Percentiles rank a stretch among this genome's conserved stretches.
phyloP scores from a whole-genome alignment of 306 rosid species.

The Geum urbanum region DNA sequence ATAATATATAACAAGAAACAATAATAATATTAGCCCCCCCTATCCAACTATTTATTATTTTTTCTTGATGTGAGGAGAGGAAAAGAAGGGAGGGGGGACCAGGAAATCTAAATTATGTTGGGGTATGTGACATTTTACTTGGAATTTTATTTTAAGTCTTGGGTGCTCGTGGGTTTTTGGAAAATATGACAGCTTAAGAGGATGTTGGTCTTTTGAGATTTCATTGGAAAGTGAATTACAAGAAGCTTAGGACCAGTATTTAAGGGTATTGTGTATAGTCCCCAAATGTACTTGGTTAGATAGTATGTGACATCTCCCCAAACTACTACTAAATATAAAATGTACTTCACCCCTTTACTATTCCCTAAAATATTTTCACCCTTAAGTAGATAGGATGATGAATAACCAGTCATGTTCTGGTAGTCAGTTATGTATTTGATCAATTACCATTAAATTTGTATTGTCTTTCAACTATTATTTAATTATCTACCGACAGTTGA shows the following conservation, averaged over 20 bases:
- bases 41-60: not conserved
- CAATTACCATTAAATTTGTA: no score
- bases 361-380: no score
- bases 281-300: slow-evolving; percentile 18
- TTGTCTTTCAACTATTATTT: no score
- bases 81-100: slow-evolving; percentile 72
- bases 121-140: slow-evolving; percentile 44
- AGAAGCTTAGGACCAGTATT: slow-evolving; percentile 28
- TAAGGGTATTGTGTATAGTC: slow-evolving; percentile 29
- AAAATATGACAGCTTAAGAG: slow-evolving; percentile 84
- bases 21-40: not conserved
- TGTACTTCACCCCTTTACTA: not conserved
- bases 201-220: slow-evolving; percentile 95
- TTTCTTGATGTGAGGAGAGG: slow-evolving; percentile 34
- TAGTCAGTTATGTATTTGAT: no score
- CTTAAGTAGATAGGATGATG: no score
- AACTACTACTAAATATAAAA: not conserved
- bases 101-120: slow-evolving; percentile 50
- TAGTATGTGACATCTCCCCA: not conserved
- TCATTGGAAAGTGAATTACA: slow-evolving; percentile 59
- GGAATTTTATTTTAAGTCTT: slow-evolving; percentile 40
- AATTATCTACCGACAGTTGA: no score
- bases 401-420: no score
- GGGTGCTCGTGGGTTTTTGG: slow-evolving; percentile 98
- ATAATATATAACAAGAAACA: no score